Base-by-base conservation (phyloP, 495 filamentous ascomycete species). In the Xylaria telfairii region DNA sequence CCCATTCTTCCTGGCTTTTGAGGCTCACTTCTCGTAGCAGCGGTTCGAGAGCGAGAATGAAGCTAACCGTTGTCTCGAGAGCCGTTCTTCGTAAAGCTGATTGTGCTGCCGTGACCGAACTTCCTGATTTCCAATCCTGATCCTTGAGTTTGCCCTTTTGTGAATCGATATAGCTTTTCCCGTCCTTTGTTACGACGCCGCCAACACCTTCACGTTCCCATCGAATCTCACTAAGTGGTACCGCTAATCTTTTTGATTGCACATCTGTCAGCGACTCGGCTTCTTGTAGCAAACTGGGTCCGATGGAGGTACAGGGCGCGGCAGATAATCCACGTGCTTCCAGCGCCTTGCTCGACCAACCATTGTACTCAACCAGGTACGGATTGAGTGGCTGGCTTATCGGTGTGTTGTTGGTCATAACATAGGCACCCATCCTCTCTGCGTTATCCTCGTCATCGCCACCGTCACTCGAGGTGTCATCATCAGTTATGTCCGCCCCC, bases 1-100 rank as follows among this genome's bases (percentile, higher is more conserved):
- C 93, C 94, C 93, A 98, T 81, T 97, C 95, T 72, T 96, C 93
- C 75, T 91, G 89, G 74, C 90, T 91, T 83, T 97, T 96, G 32
- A 90, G 92, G 74, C 92, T 94, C 41, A 89, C 88, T 74, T 97
- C 92, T 76, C 91, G 89, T 68, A 97, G 81, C 42, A 95, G 79
- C 34, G 93, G 93, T 80, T 97, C 94, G 80, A 98, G 83, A 66
- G 89, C 90, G 74, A 97, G 93, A 30, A 97, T 94, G 88, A 94
- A 89, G 76, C 94, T 91, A 66, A 94, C 88, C n/a, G 94, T 89
- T 3, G 92, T 92, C 78, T 92, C 82, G 68, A 96, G 87, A 44
- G 93, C 92, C 30, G 94, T 94, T 71, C 90, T 85, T 67, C 95
- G 86, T 49, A 97, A 82, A 41, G 94, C 90, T 44, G 87, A 81